Evolutionary conservation across 768 basidiomycete genomes (phyloP).

Genomic region (Chalciporus pseudorubinellus): DNA sequence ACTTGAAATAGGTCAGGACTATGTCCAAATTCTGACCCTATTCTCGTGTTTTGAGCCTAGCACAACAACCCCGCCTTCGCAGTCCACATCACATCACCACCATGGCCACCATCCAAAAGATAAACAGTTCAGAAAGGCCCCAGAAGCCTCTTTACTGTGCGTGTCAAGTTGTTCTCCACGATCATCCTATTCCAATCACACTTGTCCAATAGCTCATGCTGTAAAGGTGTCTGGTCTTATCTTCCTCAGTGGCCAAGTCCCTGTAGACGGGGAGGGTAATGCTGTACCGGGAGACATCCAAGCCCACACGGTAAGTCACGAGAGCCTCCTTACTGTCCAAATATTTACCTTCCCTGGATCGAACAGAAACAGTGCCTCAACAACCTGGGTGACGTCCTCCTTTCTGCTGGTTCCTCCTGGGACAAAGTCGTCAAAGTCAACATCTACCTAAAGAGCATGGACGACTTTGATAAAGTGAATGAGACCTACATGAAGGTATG

Average conservation of each 20-base stretch:
- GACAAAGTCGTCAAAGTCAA: conserved; percentile 58
- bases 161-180: neutral
- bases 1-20: neutral
- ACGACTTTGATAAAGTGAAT: conserved; percentile 55
- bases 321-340: neutral
- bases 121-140: conserved; percentile 50
- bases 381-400: conserved; percentile 53
- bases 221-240: conserved; percentile 56
- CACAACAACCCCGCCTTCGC: neutral
- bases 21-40: too few relatives aligned
- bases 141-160: conserved; percentile 13
- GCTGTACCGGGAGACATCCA: conserved; percentile 55
- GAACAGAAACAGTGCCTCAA: conserved; percentile 53
- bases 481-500: conserved; percentile 53
- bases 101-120: conserved; percentile 52
- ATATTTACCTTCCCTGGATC: neutral
- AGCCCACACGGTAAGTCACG: conserved; percentile 51
- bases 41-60: too few relatives aligned
- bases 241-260: conserved; percentile 61
- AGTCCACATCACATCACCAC: neutral
- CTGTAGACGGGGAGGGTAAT: conserved; percentile 46
- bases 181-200: neutral
- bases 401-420: conserved; percentile 56
- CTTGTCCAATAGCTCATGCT: conserved; percentile 44
- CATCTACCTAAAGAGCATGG: conserved; percentile 61